Evolutionary conservation across 148 eudicot species (phyloP).

Genomic region (Vaccinium myrtillus): DNA sequence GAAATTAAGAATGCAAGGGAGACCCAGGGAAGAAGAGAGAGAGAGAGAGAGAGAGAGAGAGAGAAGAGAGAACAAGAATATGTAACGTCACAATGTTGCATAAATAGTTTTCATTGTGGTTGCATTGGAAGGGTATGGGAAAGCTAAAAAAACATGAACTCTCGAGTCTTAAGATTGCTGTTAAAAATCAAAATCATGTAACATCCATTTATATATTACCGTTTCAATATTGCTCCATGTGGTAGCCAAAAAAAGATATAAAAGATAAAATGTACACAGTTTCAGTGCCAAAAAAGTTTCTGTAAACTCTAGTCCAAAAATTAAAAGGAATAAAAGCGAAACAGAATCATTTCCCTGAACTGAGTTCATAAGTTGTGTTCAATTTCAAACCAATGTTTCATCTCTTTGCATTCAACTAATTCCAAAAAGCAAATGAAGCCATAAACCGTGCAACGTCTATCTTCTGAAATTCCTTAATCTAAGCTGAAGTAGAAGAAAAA

Average conservation of each 20-base stretch:
- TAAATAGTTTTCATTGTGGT: neutral
- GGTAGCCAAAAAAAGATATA: neutral
- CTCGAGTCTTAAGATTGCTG: neutral
- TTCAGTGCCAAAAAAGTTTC: neutral
- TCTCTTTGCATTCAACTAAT: neutral
- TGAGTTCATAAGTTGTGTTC: neutral
- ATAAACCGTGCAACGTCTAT: neutral
- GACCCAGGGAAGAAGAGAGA: too few species aligned
- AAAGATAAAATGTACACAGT: neutral
- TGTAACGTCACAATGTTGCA: neutral
- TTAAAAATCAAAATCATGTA: neutral
- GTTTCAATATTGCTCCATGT: neutral
- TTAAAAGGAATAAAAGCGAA: neutral
- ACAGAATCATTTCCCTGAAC: neutral
- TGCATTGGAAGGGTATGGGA: neutral
- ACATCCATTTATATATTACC: neutral
- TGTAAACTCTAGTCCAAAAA: neutral
- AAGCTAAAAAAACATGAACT: neutral
- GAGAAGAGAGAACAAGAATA: too few species aligned
- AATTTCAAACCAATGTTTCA: neutral
- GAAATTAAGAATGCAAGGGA: neutral
- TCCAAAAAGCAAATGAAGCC: neutral
- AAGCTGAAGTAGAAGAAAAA: neutral
- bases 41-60: neutral
- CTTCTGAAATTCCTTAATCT: neutral